These are phyloP conservation scores for Phytophthora litchii DNA, from an alignment of 352 stramenopile species.

Conservation along the genomic window DNA sequence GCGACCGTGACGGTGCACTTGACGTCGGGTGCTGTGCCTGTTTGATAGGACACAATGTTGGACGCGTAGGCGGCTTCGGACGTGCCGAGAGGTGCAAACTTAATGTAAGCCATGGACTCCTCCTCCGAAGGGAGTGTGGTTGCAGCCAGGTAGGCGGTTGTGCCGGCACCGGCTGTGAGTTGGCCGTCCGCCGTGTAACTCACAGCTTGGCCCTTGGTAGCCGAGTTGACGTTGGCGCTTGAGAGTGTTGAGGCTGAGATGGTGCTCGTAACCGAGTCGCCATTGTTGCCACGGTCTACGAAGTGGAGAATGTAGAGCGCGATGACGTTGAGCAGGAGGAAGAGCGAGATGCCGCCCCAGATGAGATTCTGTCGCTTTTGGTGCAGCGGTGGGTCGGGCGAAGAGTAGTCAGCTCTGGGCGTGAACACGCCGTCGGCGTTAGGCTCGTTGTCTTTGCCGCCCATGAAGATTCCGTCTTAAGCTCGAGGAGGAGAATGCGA, in stretches of 20 bases:
- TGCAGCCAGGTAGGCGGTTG: conserved; percentile 70
- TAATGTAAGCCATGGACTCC: conserved; percentile 58
- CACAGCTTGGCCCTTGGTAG: conserved; percentile 59
- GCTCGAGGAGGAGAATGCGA: conserved; percentile 17
- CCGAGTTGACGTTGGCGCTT: conserved; percentile 23
- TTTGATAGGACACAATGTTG: conserved; percentile 72
- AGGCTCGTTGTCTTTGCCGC: conserved; percentile 46
- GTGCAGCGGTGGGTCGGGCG: conserved; percentile 23
- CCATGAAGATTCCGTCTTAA: conserved; percentile 29
- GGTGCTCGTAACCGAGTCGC: conserved; percentile 38
- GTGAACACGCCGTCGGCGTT: conserved; percentile 56
- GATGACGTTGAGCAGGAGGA: conserved; percentile 83
- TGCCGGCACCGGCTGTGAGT: conserved; percentile 64
- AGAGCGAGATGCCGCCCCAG: conserved; percentile 45
- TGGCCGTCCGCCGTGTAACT: conserved; percentile 59
- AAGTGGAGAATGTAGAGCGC: conserved; percentile 87
- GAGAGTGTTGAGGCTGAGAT: conserved; percentile 47
- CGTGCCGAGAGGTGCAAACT: conserved; percentile 58
- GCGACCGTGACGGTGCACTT: conserved; percentile 62
- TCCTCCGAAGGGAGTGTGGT: conserved; percentile 50
- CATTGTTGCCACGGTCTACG: conserved; percentile 53
- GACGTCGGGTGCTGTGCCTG: conserved; percentile 41
- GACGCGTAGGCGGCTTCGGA: conserved; percentile 50
- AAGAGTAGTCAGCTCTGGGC: conserved; percentile 46
- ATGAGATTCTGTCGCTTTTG: conserved; percentile 43